These are phyloP conservation scores for Boletellus ananiceps DNA, from an alignment of 768 basidiomycete species.

Conservation along the genomic window DNA sequence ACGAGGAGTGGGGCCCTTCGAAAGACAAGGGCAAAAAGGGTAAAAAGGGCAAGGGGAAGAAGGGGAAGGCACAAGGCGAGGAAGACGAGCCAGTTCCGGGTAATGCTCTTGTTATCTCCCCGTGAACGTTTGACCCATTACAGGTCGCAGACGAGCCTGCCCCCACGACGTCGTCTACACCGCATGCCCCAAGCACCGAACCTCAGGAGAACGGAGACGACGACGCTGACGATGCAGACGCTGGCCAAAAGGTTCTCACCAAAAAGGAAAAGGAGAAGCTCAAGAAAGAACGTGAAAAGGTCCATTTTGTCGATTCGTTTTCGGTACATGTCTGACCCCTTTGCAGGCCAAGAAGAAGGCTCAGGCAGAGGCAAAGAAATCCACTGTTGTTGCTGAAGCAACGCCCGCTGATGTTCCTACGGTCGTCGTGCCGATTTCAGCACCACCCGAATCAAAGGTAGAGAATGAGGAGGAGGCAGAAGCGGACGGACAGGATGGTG, in stretches of 20 bases:
- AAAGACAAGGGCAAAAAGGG: conserved; percentile 22
- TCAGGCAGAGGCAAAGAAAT: conserved; percentile 83
- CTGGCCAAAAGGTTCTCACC: conserved; percentile 64
- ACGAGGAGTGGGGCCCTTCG: conserved; percentile 65
- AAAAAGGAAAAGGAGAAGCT: conserved; percentile 97
- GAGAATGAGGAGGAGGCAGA: conserved; percentile 59
- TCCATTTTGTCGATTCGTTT: conserved; percentile 24
- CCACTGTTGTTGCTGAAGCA: conserved; percentile 28
- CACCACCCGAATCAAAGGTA: conserved; percentile 27
- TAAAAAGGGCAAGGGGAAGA: conserved; percentile 21
- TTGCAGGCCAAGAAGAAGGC: conserved; percentile 71
- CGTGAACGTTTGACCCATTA: neutral
- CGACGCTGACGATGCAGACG: conserved; percentile 48
- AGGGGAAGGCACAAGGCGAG: conserved; percentile 18
- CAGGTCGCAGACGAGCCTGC: conserved; percentile 19
- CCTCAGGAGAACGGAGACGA: conserved; percentile 34
- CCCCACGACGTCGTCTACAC: conserved; percentile 24
- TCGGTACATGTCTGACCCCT: conserved; percentile 8
- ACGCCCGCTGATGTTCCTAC: conserved; percentile 26
- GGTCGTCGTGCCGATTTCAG: conserved; percentile 13
- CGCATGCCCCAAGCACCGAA: conserved; percentile 27
- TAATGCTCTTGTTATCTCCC: neutral
- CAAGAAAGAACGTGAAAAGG: conserved; percentile 98
- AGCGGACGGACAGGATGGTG: conserved; percentile 57
- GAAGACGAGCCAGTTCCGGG: conserved; percentile 9